Evolutionary conservation across 495 filamentous ascomycete genomes (phyloP).

Genomic region (Penicillium paradoxum): DNA sequence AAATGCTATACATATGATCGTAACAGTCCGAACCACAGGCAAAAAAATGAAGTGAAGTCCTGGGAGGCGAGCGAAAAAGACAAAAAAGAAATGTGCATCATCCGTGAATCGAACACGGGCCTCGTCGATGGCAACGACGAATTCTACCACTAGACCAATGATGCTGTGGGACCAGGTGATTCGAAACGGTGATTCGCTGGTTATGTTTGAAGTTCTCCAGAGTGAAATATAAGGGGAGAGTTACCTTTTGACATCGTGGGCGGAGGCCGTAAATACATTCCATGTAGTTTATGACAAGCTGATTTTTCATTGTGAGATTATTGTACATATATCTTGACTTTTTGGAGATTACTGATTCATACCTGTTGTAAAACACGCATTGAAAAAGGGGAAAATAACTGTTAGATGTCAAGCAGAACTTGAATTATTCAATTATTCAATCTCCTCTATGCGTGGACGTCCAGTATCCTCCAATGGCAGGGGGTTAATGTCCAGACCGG

Average conservation of each 20-base stretch:
- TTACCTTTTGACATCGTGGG: no score
- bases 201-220: neutral
- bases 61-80: neutral
- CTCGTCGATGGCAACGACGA: slow-evolving; percentile 57
- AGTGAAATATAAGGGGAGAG: neutral
- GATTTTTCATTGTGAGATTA: no score
- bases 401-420: neutral
- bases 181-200: neutral
- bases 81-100: slow-evolving; percentile 36
- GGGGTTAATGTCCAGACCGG: slow-evolving; percentile 35
- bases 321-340: no score
- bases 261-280: no score
- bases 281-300: no score
- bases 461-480: slow-evolving; percentile 27
- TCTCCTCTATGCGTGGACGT: slow-evolving; percentile 49
- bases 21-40: neutral
- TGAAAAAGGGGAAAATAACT: neutral
- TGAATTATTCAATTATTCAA: slow-evolving; percentile 46
- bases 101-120: slow-evolving; percentile 57
- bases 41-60: neutral
- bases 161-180: slow-evolving; percentile 24
- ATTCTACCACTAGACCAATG: slow-evolving; percentile 58
- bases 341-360: no score
- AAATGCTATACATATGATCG: no score
- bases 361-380: no score